These are phyloP conservation scores for Hyaloperonospora arabidopsidis DNA, from an alignment of 352 stramenopile species.

Conservation along the genomic window DNA sequence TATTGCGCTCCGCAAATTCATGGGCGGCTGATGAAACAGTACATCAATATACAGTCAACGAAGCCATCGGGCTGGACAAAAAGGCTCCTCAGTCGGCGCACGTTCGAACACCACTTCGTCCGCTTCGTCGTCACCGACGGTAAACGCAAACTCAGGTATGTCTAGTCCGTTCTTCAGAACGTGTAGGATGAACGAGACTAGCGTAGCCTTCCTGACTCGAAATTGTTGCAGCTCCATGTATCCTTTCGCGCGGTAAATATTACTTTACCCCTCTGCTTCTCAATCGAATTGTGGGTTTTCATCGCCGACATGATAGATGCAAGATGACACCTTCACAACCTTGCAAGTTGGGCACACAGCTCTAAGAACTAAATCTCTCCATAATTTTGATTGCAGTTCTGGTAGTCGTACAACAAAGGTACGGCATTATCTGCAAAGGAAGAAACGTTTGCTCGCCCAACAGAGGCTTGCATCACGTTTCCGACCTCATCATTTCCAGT, in stretches of 20 bases:
- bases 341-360: constrained; percentile 90
- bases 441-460: constrained; percentile 93
- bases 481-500: constrained; percentile 93
- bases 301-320: background rate
- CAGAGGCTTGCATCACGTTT: constrained; percentile 97
- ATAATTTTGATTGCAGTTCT: constrained; percentile 97
- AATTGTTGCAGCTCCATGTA: constrained; percentile 73
- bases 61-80: too few relatives aligned
- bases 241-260: constrained; percentile 50
- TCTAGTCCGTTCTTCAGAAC: constrained; percentile 49
- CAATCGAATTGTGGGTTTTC: background rate
- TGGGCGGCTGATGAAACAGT: constrained; percentile 36
- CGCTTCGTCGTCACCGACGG: constrained; percentile 95
- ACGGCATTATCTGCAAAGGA: constrained; percentile 96
- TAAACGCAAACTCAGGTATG: constrained; percentile 91
- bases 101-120: constrained; percentile 89
- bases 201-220: constrained; percentile 57
- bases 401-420: constrained; percentile 97
- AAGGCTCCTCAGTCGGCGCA: constrained; percentile 12
- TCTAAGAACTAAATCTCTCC: constrained; percentile 95
- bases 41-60: too few relatives aligned
- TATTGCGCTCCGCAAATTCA: constrained; percentile 31
- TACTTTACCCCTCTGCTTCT: constrained; percentile 47
- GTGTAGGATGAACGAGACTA: constrained; percentile 47
- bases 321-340: constrained; percentile 87